Evolutionary conservation across 192 early-diverging fungal species (phyloP).

Genomic region (Coemansia sp.): DNA sequence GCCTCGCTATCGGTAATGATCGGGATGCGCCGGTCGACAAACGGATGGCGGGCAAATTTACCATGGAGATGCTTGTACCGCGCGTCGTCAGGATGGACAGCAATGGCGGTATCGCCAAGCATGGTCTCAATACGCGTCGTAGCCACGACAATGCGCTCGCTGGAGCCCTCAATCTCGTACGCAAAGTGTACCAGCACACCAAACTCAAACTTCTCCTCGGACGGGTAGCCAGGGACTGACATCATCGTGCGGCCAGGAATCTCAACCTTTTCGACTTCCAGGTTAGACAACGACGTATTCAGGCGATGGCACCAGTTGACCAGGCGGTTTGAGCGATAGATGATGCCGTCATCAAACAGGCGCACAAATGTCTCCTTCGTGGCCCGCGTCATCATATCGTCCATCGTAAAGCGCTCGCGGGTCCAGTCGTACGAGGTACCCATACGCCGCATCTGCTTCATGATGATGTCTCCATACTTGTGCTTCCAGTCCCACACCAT

Average conservation of each 20-base stretch:
- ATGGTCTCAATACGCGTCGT: slow-evolving; percentile 99
- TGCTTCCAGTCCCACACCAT: slow-evolving; percentile 97
- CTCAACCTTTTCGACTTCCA: slow-evolving; percentile 95
- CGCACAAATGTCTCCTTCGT: slow-evolving; percentile 93
- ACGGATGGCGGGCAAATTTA: slow-evolving; percentile 92
- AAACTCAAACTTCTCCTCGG: slow-evolving; percentile 96
- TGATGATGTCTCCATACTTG: slow-evolving; percentile 77
- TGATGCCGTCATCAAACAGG: slow-evolving; percentile 90
- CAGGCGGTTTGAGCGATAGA: slow-evolving; percentile 94
- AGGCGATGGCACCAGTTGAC: slow-evolving; percentile 98
- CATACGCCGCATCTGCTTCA: slow-evolving; percentile 84
- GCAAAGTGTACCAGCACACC: slow-evolving; percentile 95
- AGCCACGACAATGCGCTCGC: slow-evolving; percentile 90
- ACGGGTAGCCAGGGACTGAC: slow-evolving; percentile 88
- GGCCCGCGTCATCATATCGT: slow-evolving; percentile 76
- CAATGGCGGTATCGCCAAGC: slow-evolving; percentile 97
- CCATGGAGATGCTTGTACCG: slow-evolving; percentile 96
- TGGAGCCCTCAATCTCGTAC: slow-evolving; percentile 83
- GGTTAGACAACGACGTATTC: slow-evolving; percentile 94
- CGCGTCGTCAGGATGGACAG: slow-evolving; percentile 88
- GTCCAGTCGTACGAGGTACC: slow-evolving; percentile 94
- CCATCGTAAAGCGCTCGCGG: slow-evolving; percentile 90
- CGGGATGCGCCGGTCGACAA: slow-evolving; percentile 85
- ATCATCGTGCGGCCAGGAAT: slow-evolving; percentile 81
- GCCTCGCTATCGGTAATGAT: slow-evolving; percentile 89